phyloP scores from a whole-genome alignment of 495 filamentous ascomycete species.

The Penicillium nucicola region DNA sequence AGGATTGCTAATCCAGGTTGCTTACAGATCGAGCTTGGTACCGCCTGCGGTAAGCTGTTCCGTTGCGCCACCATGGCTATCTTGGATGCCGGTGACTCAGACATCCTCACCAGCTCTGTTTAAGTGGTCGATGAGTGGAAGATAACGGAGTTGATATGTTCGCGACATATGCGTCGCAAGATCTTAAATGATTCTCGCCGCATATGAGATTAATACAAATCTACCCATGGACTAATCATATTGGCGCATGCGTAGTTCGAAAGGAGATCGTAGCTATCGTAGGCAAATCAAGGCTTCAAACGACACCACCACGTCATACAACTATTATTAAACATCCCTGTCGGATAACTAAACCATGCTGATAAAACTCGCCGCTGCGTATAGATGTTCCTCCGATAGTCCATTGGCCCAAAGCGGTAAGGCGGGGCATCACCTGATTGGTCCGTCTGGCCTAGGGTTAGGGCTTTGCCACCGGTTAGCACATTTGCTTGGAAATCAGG shows the following conservation, averaged over 20 bases:
- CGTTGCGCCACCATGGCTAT: slow-evolving; percentile 89
- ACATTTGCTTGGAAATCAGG: slow-evolving; percentile 51
- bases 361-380: background rate
- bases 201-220: too few species aligned
- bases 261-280: too few species aligned
- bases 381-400: slow-evolving; percentile 1
- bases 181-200: too few species aligned
- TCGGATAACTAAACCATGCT: background rate
- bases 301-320: background rate
- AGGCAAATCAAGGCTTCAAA: background rate
- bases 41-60: slow-evolving; percentile 81
- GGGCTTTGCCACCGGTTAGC: slow-evolving; percentile 37
- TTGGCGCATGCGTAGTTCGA: too few species aligned
- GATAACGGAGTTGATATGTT: too few species aligned
- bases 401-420: slow-evolving; percentile 15
- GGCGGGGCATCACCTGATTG: slow-evolving; percentile 22
- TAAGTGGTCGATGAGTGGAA: too few species aligned
- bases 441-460: slow-evolving; percentile 40
- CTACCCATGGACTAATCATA: too few species aligned
- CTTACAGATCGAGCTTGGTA: slow-evolving; percentile 88
- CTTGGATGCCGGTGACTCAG: slow-evolving; percentile 94
- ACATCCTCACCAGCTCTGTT: slow-evolving; percentile 71
- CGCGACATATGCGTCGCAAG: too few species aligned
- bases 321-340: too few species aligned
- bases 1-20: slow-evolving; percentile 31